Conservation (phyloP, 2,329 filamentous ascomycete species). For the Arthroderma sp. region DNA sequence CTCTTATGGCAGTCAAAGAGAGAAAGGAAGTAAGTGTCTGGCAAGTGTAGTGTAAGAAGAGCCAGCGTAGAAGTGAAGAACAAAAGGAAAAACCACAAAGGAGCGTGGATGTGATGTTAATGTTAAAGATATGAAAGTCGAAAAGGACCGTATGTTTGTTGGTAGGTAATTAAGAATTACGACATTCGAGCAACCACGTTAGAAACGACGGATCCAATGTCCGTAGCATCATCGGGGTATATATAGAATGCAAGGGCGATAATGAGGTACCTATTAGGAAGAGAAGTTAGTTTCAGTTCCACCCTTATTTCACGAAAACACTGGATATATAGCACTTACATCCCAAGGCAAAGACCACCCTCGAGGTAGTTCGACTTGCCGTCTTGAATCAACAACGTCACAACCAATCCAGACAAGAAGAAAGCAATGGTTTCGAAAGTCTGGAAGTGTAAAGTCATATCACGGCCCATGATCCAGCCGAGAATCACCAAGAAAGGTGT, state of each 20-base stretch:
- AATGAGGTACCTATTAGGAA: conserved; percentile 26
- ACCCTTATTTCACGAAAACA: neutral
- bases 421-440: conserved; percentile 68
- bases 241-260: conserved; percentile 37
- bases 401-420: conserved; percentile 60
- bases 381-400: conserved; percentile 61
- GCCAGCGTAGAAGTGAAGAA: too few species aligned
- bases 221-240: conserved; percentile 29
- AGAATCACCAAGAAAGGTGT: conserved; percentile 69
- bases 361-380: conserved; percentile 77
- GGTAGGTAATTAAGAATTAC: neutral
- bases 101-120: too few species aligned
- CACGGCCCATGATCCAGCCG: conserved; percentile 59
- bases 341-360: conserved; percentile 55
- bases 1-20: too few species aligned
- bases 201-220: conserved; percentile 6
- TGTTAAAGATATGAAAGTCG: neutral
- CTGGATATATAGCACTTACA: conserved; percentile 28
- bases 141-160: too few species aligned
- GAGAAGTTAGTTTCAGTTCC: conserved; percentile 2
- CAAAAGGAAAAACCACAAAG: too few species aligned
- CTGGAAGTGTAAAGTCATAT: conserved; percentile 71
- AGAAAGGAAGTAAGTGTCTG: too few species aligned
- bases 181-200: neutral
- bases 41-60: too few species aligned